Conservation (phyloP, 2,329 filamentous ascomycete genomes). For the Ophiostoma sp. region DNA sequence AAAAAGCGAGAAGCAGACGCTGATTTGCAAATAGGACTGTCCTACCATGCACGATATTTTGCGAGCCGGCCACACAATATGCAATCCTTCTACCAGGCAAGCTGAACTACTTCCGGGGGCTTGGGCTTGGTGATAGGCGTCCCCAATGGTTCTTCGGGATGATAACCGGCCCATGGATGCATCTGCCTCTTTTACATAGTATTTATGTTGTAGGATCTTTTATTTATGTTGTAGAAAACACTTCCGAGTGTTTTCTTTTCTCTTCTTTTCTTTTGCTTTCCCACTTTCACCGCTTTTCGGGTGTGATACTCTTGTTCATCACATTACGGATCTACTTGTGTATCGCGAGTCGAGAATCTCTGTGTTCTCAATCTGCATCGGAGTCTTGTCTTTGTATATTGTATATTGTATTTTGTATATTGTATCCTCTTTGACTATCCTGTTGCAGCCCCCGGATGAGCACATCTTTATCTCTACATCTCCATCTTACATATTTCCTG, state of each 20-base stretch:
- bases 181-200: not conserved
- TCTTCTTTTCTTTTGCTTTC: not conserved
- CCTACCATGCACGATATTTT: not conserved
- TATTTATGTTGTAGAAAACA: not conserved
- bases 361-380: not conserved
- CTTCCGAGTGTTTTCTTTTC: not conserved
- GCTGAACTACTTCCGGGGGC: constrained; percentile 2
- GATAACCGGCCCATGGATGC: not conserved
- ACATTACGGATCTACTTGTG: not conserved
- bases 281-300: not conserved
- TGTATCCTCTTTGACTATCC: not conserved
- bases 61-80: constrained; percentile 5
- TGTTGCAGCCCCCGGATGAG: not conserved
- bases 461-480: not conserved
- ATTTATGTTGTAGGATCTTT: not conserved
- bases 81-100: constrained; percentile 1
- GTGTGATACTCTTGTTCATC: not conserved
- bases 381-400: not conserved
- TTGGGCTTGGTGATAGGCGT: not conserved
- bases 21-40: not conserved
- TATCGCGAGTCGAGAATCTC: not conserved
- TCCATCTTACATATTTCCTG: constrained; percentile 4
- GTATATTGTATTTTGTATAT: not conserved
- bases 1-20: not conserved
- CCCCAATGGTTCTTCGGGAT: constrained; percentile 12